A percentile compares a stretch with the other conserved stretches of the same genome.
These are phyloP conservation scores for Deinandra increscens DNA, from an alignment of 129 eudicot genomes.

Conservation along the genomic window DNA sequence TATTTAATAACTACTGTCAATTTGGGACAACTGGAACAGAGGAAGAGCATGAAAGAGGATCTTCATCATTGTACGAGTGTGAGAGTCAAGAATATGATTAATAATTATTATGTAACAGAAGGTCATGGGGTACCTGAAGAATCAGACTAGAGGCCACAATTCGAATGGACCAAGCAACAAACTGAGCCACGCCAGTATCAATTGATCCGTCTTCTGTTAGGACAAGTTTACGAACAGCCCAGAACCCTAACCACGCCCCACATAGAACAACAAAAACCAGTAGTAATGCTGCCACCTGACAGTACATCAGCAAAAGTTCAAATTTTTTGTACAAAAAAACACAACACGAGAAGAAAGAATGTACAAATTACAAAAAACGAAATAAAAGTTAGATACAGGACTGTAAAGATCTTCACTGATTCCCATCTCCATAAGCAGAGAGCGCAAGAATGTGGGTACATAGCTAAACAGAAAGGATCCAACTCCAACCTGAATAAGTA, in stretches of 20 bases:
- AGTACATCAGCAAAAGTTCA: slow-evolving; percentile 17
- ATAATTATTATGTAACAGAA: slow-evolving; percentile 5
- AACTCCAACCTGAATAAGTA: slow-evolving; percentile 60
- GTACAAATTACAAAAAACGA: slow-evolving; percentile 20
- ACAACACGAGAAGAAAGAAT: not conserved
- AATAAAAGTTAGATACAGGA: slow-evolving; percentile 90
- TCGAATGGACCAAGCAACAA: slow-evolving; percentile 84
- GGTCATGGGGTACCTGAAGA: slow-evolving; percentile 57
- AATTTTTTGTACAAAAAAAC: not conserved
- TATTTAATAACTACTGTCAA: slow-evolving; percentile 6
- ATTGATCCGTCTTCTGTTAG: slow-evolving; percentile 78
- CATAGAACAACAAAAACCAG: slow-evolving; percentile 54
- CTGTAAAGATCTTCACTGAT: slow-evolving; percentile 74
- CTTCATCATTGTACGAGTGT: not conserved
- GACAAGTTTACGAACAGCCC: slow-evolving; percentile 88
- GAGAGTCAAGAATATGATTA: slow-evolving; percentile 1
- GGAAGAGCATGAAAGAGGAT: not conserved
- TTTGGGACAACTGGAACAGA: not conserved
- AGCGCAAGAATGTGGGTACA: slow-evolving; percentile 57
- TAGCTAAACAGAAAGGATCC: slow-evolving; percentile 73
- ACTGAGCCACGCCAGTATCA: slow-evolving; percentile 65
- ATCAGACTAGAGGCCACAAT: slow-evolving; percentile 70
- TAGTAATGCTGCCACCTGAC: slow-evolving; percentile 64
- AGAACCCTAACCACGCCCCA: slow-evolving; percentile 98
- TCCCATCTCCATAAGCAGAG: slow-evolving; percentile 67